A percentile compares a stretch with the other conserved stretches of the same genome.
Conservation (phyloP, 495 filamentous ascomycete genomes). For the Neurospora sp. region DNA sequence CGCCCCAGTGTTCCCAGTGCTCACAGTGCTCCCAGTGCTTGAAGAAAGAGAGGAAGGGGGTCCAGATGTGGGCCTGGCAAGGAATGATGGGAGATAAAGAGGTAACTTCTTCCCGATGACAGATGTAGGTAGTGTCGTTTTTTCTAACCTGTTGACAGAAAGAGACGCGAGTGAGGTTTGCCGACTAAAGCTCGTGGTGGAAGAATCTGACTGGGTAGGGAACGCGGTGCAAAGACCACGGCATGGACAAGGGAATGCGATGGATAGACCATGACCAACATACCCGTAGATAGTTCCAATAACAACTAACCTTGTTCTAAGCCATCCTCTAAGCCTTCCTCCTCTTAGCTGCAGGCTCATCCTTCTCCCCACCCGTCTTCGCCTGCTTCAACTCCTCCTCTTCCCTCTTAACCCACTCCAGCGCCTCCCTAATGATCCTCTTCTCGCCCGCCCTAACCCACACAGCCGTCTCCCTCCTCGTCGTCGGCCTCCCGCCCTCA, state of each 20-base stretch:
- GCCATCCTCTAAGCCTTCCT: conserved; percentile 6
- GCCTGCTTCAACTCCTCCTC: conserved; percentile 4
- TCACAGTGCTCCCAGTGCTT: background rate
- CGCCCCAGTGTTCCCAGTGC: background rate
- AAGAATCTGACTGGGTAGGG: background rate
- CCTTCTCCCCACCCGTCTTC: conserved; percentile 1
- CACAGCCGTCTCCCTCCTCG: conserved; percentile 51
- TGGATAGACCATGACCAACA: background rate
- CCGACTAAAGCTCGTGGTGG: background rate
- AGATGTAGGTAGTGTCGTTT: background rate
- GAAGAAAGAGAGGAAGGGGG: background rate
- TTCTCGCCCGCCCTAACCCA: conserved; percentile 78
- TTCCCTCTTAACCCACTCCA: conserved; percentile 9
- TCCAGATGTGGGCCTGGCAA: background rate
- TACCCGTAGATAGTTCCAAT: background rate
- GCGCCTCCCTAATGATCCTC: conserved; percentile 46
- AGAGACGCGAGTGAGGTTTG: background rate
- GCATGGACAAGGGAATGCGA: background rate
- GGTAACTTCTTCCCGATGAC: background rate
- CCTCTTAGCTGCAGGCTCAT: conserved; percentile 13
- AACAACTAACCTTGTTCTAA: background rate
- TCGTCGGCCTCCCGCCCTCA: conserved; percentile 25
- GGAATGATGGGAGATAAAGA: background rate
- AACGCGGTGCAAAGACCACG: no score
- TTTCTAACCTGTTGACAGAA: background rate